phyloP scores from a whole-genome alignment of 805 yeast species.

The Candida patagonica region DNA sequence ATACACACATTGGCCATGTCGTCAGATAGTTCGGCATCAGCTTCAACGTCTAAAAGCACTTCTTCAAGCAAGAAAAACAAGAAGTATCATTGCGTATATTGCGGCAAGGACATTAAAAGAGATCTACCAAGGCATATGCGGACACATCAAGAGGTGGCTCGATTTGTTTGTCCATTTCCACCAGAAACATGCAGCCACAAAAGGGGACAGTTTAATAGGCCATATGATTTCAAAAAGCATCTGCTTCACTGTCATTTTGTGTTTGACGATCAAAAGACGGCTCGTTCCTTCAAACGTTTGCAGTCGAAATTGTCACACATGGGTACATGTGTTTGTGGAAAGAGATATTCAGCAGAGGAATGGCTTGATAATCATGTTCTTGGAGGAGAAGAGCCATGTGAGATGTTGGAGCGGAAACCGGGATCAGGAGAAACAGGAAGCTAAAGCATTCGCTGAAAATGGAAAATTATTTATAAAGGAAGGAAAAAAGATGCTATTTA shows the following conservation, averaged over 20 bases:
- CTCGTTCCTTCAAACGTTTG: constrained; percentile 39
- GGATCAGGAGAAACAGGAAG: no score
- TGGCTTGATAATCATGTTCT: constrained; percentile 50
- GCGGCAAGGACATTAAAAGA: constrained; percentile 46
- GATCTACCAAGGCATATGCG: constrained; percentile 57
- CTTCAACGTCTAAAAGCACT: no score
- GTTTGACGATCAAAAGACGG: constrained; percentile 38
- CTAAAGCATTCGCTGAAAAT: no score
- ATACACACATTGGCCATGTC: no score
- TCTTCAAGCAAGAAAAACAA: no score
- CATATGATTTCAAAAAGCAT: constrained; percentile 61
- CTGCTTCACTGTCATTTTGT: constrained; percentile 49
- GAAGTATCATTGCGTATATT: constrained; percentile 36
- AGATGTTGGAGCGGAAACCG: constrained; percentile 3
- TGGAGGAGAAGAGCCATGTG: constrained; percentile 15
- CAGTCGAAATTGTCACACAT: constrained; percentile 41
- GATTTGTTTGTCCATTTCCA: constrained; percentile 53
- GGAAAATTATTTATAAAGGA: no score
- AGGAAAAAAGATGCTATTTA: no score
- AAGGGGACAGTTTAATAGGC: constrained; percentile 55
- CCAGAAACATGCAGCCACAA: constrained; percentile 46
- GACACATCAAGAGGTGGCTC: constrained; percentile 47
- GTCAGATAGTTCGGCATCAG: no score
- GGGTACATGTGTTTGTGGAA: constrained; percentile 51
- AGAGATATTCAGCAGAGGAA: constrained; percentile 37